Conservation (phyloP, 306 rosid genomes). For the Vigna unguiculata region DNA sequence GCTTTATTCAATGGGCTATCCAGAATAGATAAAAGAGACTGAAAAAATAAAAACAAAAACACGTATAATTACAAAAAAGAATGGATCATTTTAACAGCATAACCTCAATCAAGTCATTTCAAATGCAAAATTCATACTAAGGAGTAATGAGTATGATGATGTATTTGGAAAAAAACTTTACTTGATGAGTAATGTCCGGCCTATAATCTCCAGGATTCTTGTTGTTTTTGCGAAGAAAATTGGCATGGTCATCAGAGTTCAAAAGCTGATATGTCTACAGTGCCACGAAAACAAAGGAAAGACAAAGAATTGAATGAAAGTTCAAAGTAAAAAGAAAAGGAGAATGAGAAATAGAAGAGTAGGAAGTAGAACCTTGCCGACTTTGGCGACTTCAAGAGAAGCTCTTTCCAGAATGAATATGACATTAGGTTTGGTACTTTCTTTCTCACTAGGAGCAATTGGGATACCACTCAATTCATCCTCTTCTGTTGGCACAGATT, state of each 20-base stretch:
- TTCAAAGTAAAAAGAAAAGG: background rate
- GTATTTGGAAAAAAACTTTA: background rate
- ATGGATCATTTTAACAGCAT: background rate
- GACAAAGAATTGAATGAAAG: background rate
- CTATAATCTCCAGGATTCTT: slow-evolving; percentile 82
- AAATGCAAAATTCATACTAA: background rate
- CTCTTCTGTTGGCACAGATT: background rate
- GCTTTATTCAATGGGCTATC: slow-evolving; percentile 89
- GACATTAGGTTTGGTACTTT: slow-evolving; percentile 53
- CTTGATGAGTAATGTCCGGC: slow-evolving; percentile 93
- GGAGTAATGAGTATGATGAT: background rate
- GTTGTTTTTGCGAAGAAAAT: slow-evolving; percentile 66
- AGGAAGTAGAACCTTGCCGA: slow-evolving; percentile 69
- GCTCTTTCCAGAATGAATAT: slow-evolving; percentile 86
- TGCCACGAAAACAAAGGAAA: background rate
- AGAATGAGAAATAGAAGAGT: background rate
- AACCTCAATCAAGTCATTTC: background rate
- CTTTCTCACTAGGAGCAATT: slow-evolving; percentile 2
- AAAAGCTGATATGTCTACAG: slow-evolving; percentile 76
- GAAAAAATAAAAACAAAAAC: slow-evolving; percentile 44
- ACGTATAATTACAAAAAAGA: background rate
- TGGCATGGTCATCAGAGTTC: slow-evolving; percentile 82
- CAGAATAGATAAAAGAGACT: slow-evolving; percentile 80
- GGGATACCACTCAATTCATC: slow-evolving; percentile 41
- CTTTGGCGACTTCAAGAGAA: slow-evolving; percentile 84